phyloP scores from a whole-genome alignment of 495 filamentous ascomycete genomes.

The Hypoxylon rickii region DNA sequence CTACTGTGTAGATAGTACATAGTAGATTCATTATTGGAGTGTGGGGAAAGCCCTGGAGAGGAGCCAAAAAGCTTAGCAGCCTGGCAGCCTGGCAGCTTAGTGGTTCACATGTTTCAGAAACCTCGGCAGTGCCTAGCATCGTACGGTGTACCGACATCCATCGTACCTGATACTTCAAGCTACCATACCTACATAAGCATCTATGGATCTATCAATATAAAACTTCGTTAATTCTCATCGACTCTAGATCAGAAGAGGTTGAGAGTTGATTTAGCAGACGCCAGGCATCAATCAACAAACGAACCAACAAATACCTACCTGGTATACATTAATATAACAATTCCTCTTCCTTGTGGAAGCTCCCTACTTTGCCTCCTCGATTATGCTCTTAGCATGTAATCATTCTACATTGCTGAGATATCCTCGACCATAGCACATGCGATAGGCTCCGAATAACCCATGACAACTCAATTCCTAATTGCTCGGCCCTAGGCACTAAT shows the following conservation, averaged over 20 bases:
- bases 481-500: background rate
- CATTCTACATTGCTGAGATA: slow-evolving; percentile 16
- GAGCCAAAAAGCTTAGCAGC: background rate
- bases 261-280: no score
- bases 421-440: slow-evolving; percentile 19
- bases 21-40: background rate
- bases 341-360: background rate
- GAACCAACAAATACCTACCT: no score
- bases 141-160: no score
- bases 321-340: background rate
- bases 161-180: no score
- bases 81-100: background rate
- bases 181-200: no score
- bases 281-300: no score
- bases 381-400: slow-evolving; percentile 26
- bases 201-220: no score
- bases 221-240: no score
- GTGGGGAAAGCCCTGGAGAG: background rate
- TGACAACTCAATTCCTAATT: no score
- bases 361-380: background rate
- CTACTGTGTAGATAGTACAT: background rate
- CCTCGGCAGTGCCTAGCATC: background rate
- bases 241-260: no score
- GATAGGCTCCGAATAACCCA: background rate
- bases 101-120: background rate